A percentile compares a stretch with the other conserved stretches of the same genome.
These are phyloP conservation scores for Lachancea dasiensis DNA, from an alignment of 805 yeast species.

Conservation along the genomic window DNA sequence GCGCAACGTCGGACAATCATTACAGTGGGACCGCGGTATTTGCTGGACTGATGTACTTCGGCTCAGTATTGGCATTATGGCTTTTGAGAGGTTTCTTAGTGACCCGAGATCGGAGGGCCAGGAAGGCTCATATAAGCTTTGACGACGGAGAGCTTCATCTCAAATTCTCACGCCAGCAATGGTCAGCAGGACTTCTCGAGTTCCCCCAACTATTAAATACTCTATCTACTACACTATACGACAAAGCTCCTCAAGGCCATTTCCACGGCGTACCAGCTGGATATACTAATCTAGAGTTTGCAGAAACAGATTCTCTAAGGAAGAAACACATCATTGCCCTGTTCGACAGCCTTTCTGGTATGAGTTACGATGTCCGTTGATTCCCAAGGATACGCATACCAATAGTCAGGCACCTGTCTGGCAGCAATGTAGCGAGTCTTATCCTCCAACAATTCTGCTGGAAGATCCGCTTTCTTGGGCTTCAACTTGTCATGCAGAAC, in stretches of 20 bases:
- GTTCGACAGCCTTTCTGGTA: constrained; percentile 63
- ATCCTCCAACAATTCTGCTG: constrained; percentile 52
- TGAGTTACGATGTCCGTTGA: constrained; percentile 68
- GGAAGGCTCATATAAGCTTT: constrained; percentile 19
- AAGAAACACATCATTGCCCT: constrained; percentile 57
- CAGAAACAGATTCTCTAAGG: constrained; percentile 11
- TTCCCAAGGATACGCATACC: constrained; percentile 91
- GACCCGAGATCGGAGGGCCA: constrained; percentile 40
- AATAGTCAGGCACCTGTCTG: constrained; percentile 65
- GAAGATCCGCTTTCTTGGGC: constrained; percentile 66
- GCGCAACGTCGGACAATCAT: constrained; percentile 34
- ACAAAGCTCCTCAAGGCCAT: too few relatives aligned
- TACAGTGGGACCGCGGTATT: constrained; percentile 52
- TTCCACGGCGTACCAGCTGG: constrained; percentile 6
- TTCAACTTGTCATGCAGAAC: constrained; percentile 73
- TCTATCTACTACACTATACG: too few relatives aligned
- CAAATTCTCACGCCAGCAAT: constrained; percentile 10
- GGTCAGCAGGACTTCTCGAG: constrained; percentile 9
- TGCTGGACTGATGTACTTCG: constrained; percentile 50
- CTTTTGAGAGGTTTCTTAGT: constrained; percentile 50
- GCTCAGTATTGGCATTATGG: constrained; percentile 38
- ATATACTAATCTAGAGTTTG: neutral
- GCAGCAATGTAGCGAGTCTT: constrained; percentile 64
- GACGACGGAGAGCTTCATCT: constrained; percentile 27
- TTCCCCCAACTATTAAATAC: constrained; percentile 8